phyloP scores from a whole-genome alignment of 805 yeast genomes.

The Teunomyces tritomae region DNA sequence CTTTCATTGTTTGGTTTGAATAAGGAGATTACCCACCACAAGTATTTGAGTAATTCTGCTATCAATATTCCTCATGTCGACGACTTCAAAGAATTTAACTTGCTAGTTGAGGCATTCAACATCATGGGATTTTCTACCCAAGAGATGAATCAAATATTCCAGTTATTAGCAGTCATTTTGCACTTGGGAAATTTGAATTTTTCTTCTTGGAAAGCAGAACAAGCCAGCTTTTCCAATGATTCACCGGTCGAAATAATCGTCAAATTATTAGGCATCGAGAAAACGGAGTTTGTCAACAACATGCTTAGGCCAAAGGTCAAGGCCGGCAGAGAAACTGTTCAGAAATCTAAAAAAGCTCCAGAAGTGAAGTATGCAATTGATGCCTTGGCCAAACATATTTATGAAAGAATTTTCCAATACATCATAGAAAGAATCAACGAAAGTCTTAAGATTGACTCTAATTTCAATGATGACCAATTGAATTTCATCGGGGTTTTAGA shows the following conservation, averaged over 20 bases:
- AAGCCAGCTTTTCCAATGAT: constrained; percentile 62
- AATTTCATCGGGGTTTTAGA: constrained; percentile 57
- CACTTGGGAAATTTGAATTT: constrained; percentile 86
- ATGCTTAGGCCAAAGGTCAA: constrained; percentile 78
- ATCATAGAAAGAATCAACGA: constrained; percentile 75
- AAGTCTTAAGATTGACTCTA: constrained; percentile 40
- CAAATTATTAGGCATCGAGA: constrained; percentile 61
- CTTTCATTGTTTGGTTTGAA: constrained; percentile 46
- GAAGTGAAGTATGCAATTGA: constrained; percentile 83
- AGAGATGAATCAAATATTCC: constrained; percentile 59
- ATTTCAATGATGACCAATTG: constrained; percentile 25
- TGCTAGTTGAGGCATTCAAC: constrained; percentile 63
- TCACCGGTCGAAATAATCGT: constrained; percentile 51
- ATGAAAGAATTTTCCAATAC: constrained; percentile 77
- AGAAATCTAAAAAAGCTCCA: constrained; percentile 70
- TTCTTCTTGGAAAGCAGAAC: constrained; percentile 64
- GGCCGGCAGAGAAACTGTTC: constrained; percentile 86
- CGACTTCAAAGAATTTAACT: constrained; percentile 66
- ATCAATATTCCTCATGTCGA: constrained; percentile 67
- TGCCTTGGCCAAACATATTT: constrained; percentile 82
- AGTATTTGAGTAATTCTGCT: constrained; percentile 58
- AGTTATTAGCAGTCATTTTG: constrained; percentile 69
- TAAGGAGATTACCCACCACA: constrained; percentile 40
- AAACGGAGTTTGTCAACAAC: constrained; percentile 50
- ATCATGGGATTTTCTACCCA: constrained; percentile 64